Base-by-base conservation (phyloP, 2,329 filamentous ascomycete genomes). In the Sarocladiaceae sp. region DNA sequence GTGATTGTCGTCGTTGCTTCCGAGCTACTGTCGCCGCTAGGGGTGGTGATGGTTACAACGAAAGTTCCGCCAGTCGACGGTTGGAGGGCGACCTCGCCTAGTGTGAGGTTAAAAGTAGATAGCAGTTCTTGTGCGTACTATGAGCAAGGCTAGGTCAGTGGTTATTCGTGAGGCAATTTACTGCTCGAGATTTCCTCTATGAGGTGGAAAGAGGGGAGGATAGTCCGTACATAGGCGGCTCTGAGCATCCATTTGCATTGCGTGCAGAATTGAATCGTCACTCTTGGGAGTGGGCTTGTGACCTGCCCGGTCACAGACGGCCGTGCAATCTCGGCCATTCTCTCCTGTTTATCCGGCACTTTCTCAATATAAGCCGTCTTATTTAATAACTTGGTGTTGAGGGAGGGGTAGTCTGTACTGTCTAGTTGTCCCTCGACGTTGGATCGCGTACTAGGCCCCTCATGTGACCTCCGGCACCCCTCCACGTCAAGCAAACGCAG, bases 71-170 rank as follows among this genome's bases (percentile, higher is more conserved):
- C 91, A 0, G 90, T 95, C 13, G 84, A 78, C 1, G 94, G 94
- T 58, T 95, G 83, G 7, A 99, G 79, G 15, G 93, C 84, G 10
- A 97, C 86, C 68, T 97, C 93, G 55, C 91, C 92, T 2, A 97
- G 80, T 40, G 83, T 77, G 2, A 84, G 89, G 52, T 83, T 82
- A 72, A 99, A 99, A 1, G 93, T 99, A 1, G 90, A 96, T 33
- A 99, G 83, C 40, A 99, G 84, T 70, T 97, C 94, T 77, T 97
- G 94, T 47, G 87, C 93, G 68, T 88, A 97, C 89, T 96, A 59
- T 17, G 25, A 28, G 25, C 3, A 25, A 10, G 29, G n/a, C n/a
- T n/a, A n/a, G n/a, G n/a, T n/a, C n/a, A n/a, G n/a, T n/a, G n/a
- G n/a, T n/a, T 35, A 35, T 35, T 11, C n/a, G n/a, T 35, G n/a